These are phyloP conservation scores for Lathyrus sativus DNA, from an alignment of 306 rosid genomes.

Conservation along the genomic window DNA sequence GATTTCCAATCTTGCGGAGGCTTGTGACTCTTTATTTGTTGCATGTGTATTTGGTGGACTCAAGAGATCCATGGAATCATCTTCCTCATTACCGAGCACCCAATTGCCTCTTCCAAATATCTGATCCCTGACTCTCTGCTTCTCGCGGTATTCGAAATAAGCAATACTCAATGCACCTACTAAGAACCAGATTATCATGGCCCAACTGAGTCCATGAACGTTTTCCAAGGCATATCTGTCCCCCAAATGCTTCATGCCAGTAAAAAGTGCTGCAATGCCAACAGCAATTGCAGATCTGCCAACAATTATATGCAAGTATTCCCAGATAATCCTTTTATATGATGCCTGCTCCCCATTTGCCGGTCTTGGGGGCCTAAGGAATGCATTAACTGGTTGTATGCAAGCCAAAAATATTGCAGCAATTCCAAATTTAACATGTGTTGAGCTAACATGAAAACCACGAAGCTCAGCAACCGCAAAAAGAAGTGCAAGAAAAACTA, in stretches of 20 bases:
- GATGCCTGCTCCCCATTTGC: slow-evolving; percentile 59
- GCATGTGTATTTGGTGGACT: slow-evolving; percentile 47
- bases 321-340: slow-evolving; percentile 72
- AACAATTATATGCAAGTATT: slow-evolving; percentile 63
- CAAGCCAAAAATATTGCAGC: slow-evolving; percentile 68
- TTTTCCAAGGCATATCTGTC: slow-evolving; percentile 70
- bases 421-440: slow-evolving; percentile 79
- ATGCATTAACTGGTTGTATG: slow-evolving; percentile 75
- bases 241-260: slow-evolving; percentile 90
- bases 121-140: slow-evolving; percentile 46
- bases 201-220: slow-evolving; percentile 71
- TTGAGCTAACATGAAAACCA: slow-evolving; percentile 70
- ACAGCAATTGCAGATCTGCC: slow-evolving; percentile 72
- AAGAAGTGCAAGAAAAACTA: slow-evolving; percentile 77
- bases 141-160: slow-evolving; percentile 67
- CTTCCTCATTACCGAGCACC: slow-evolving; percentile 90
- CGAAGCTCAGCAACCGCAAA: slow-evolving; percentile 93
- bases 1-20: slow-evolving; percentile 75
- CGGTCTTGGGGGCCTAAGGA: slow-evolving; percentile 60
- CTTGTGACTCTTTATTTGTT: slow-evolving; percentile 51
- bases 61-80: slow-evolving; percentile 82
- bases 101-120: slow-evolving; percentile 70
- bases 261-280: slow-evolving; percentile 78
- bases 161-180: slow-evolving; percentile 50
- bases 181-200: slow-evolving; percentile 74